Percentiles rank a stretch among this genome's conserved stretches.
Evolutionary conservation across 352 stramenopile genomes (phyloP).

Genomic region (Pythium dissotocum): DNA sequence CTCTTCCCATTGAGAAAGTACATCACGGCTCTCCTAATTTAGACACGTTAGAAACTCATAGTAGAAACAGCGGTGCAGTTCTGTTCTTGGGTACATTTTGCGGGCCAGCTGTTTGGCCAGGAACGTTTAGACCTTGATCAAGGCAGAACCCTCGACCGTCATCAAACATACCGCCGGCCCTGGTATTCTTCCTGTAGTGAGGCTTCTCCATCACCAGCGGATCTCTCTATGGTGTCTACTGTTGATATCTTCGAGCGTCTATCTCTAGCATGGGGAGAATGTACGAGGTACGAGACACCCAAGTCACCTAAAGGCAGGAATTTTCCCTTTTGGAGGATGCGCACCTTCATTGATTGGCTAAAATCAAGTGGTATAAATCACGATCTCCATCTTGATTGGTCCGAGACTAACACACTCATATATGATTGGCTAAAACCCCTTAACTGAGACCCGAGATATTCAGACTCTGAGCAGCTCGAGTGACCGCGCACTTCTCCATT

Average conservation of each 20-base stretch:
- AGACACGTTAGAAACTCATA: neutral
- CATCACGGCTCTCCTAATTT: neutral
- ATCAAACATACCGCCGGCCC: neutral
- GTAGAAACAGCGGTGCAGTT: neutral
- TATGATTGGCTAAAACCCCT: neutral
- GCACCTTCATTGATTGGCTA: neutral
- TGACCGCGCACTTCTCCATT: neutral
- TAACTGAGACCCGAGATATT: constrained; percentile 4
- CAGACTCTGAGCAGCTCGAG: neutral
- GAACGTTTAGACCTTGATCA: neutral
- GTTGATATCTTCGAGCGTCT: too few species aligned
- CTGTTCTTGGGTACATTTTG: neutral
- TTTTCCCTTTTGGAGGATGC: too few species aligned
- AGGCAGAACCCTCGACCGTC: neutral
- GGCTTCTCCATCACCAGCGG: too few species aligned
- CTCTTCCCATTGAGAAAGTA: neutral
- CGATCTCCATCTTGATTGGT: neutral
- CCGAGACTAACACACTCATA: neutral
- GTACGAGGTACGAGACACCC: too few species aligned
- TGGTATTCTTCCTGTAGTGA: too few species aligned
- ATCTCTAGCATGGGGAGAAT: too few species aligned
- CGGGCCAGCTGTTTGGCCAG: neutral
- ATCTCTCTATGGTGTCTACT: too few species aligned
- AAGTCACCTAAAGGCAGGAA: too few species aligned
- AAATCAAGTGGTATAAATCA: neutral